These are phyloP conservation scores for Geotrichum europaeum DNA, from an alignment of 1,139 yeast species.

Conservation along the genomic window DNA sequence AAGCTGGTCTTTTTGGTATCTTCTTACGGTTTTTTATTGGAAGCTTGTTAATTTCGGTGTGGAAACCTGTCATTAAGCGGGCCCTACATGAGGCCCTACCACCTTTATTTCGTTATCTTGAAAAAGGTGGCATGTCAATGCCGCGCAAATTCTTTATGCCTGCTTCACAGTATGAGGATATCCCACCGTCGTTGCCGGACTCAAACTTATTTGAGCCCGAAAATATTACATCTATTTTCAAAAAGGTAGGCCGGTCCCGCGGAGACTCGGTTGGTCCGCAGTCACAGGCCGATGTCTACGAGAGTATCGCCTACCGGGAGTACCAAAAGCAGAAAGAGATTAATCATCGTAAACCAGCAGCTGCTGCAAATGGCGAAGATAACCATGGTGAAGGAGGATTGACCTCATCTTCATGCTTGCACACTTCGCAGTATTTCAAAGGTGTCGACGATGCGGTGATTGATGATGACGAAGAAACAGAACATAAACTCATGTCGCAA, in stretches of 20 bases:
- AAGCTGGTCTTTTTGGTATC: conserved; percentile 8
- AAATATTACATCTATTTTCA: conserved; percentile 31
- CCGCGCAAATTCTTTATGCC: conserved; percentile 38
- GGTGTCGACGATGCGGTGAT: conserved; percentile 2
- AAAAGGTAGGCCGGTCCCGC: conserved; percentile 29
- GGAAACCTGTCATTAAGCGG: conserved; percentile 68
- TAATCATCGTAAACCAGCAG: conserved; percentile 9
- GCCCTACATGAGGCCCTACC: conserved; percentile 44
- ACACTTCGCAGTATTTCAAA: not conserved
- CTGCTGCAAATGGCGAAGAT: conserved; percentile 21
- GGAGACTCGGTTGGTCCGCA: conserved; percentile 42
- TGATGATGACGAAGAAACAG: conserved; percentile 19
- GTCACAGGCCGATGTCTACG: conserved; percentile 40
- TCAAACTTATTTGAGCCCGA: conserved; percentile 32
- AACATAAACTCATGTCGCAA: conserved; percentile 28
- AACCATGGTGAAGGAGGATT: conserved; percentile 18
- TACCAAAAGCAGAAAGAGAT: conserved; percentile 25
- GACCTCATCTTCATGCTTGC: conserved; percentile 1
- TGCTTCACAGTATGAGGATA: conserved; percentile 35
- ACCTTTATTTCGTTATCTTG: conserved; percentile 36
- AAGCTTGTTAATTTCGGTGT: conserved; percentile 50
- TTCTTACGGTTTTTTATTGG: conserved; percentile 50
- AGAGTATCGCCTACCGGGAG: conserved; percentile 35
- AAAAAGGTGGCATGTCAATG: conserved; percentile 35
- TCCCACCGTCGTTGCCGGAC: conserved; percentile 34